Base-by-base conservation (phyloP, 306 rosid genomes). In the Begonia masoniana region DNA sequence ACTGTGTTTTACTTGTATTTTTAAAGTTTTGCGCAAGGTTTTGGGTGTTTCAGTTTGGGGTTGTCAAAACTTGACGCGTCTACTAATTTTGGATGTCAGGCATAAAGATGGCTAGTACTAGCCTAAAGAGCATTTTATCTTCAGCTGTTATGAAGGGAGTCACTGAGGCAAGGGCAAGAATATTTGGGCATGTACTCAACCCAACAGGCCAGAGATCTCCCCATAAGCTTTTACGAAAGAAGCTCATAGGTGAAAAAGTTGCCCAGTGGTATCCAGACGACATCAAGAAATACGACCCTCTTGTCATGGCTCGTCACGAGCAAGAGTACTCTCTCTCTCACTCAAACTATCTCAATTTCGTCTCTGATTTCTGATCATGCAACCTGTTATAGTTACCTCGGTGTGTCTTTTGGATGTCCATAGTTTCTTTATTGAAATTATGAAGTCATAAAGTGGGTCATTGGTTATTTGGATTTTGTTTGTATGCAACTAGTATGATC, bases 261-360 rank as follows among this genome's bases (percentile, higher is more conserved):
- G 78, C 86, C 0, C 70, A 71, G 23, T 91, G 96, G 94, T 91
- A 91, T 65, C 96, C 96, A 7, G 54, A 77, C n/a, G 96, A 86
- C 71, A 74, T 86, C 66, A 69, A 68, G 57, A 78, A 73, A 63
- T 92, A 86, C 12, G 94, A 91, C 61, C 93, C 94, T 60, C 76
- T 57, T 54, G 50, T 81, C 68, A 64, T 79, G 92, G 91, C 87
- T 54, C 85, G 74, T 10, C 57, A 70, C 72, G 86, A 91, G 62
- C 82, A 86, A 57, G 88, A 78, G 99, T 91, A 77, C 15, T 10
- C 55, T 74, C 62, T 56, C 66, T 13, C 58, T 15, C 60, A 41
- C 41, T 24, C 19, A 26, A 4, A 21, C 41, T 47, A 46, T 45
- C 5, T 24, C 26, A 31, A 31, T 31, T 31, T 31, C 1, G 9